A percentile compares a stretch with the other conserved stretches of the same genome.
Conservation (phyloP, 352 stramenopile genomes). For the Pythium volutum region DNA sequence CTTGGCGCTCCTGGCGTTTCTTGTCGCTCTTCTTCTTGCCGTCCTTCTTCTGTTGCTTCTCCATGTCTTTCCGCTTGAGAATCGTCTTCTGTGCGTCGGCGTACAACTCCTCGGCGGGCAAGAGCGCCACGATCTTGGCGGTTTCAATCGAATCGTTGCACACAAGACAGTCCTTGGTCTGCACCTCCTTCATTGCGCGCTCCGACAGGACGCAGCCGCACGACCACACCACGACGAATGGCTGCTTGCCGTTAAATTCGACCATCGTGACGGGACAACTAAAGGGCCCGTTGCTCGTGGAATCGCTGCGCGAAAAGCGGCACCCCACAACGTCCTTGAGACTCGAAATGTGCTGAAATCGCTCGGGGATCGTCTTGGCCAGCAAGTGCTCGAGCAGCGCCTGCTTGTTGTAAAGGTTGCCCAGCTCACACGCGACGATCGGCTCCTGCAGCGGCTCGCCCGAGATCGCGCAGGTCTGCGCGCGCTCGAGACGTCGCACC, state of each 20-base stretch:
- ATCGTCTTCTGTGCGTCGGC: slow-evolving; percentile 39
- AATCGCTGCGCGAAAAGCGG: slow-evolving; percentile 30
- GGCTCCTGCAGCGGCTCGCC: slow-evolving; percentile 76
- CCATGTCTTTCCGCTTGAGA: slow-evolving; percentile 42
- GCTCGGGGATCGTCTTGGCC: slow-evolving; percentile 66
- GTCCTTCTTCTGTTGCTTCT: slow-evolving; percentile 50
- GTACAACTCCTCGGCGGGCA: slow-evolving; percentile 60
- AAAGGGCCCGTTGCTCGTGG: slow-evolving; percentile 3
- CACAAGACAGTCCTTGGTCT: slow-evolving; percentile 62
- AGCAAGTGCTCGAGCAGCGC: slow-evolving; percentile 80
- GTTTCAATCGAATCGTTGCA: slow-evolving; percentile 55
- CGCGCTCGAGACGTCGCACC: slow-evolving; percentile 50
- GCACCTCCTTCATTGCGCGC: slow-evolving; percentile 82
- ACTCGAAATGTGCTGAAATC: slow-evolving; percentile 78
- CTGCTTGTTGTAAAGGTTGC: slow-evolving; percentile 93
- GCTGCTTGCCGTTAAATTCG: slow-evolving; percentile 86
- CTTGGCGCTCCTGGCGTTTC: slow-evolving; percentile 22
- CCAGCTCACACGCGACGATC: slow-evolving; percentile 85
- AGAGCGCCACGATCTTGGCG: slow-evolving; percentile 55
- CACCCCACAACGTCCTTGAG: slow-evolving; percentile 89
- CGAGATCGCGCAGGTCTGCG: slow-evolving; percentile 77
- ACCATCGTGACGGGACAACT: slow-evolving; percentile 84
- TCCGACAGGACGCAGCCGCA: slow-evolving; percentile 90
- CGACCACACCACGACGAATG: slow-evolving; percentile 75
- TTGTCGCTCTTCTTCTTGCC: slow-evolving; percentile 39